Evolutionary conservation across 2,329 filamentous ascomycete species (phyloP).

Genomic region (Pseudopithomyces maydicus): DNA sequence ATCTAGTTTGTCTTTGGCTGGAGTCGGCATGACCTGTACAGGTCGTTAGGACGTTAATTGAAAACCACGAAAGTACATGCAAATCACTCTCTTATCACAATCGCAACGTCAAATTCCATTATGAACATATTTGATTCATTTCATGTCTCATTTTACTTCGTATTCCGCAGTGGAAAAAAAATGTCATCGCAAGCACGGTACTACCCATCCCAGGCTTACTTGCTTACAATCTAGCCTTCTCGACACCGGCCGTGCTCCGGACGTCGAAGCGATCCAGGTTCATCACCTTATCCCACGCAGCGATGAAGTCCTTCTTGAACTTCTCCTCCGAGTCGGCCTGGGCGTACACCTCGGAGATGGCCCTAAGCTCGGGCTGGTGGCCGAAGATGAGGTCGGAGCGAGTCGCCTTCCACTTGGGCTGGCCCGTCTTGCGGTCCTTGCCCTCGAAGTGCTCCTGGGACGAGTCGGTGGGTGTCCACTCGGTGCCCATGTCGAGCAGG

Average conservation of each 20-base stretch:
- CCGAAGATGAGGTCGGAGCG: slow-evolving; percentile 74
- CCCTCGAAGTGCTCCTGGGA: slow-evolving; percentile 66
- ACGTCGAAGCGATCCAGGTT: slow-evolving; percentile 72
- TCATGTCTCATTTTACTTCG: not conserved
- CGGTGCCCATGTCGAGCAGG: slow-evolving; percentile 69
- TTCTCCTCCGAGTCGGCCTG: slow-evolving; percentile 63
- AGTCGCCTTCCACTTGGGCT: slow-evolving; percentile 71
- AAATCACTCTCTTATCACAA: too few species aligned
- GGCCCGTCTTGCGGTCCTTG: slow-evolving; percentile 66
- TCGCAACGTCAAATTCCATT: not conserved
- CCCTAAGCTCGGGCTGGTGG: slow-evolving; percentile 74
- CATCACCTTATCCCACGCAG: slow-evolving; percentile 76
- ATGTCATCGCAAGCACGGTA: not conserved
- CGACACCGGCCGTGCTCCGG: slow-evolving; percentile 32
- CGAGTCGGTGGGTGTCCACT: slow-evolving; percentile 64
- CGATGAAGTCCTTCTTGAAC: slow-evolving; percentile 74
- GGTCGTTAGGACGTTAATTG: too few species aligned
- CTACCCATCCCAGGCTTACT: not conserved
- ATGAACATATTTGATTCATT: not conserved
- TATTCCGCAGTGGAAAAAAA: slow-evolving; percentile 1
- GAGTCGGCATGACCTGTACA: too few species aligned
- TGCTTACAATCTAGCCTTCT: slow-evolving; percentile 15
- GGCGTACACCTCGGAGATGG: slow-evolving; percentile 72
- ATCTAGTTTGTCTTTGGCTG: too few species aligned
- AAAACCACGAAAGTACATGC: too few species aligned